Evolutionary conservation across 352 stramenopile genomes (phyloP).

Genomic region (Pythium periplocum): DNA sequence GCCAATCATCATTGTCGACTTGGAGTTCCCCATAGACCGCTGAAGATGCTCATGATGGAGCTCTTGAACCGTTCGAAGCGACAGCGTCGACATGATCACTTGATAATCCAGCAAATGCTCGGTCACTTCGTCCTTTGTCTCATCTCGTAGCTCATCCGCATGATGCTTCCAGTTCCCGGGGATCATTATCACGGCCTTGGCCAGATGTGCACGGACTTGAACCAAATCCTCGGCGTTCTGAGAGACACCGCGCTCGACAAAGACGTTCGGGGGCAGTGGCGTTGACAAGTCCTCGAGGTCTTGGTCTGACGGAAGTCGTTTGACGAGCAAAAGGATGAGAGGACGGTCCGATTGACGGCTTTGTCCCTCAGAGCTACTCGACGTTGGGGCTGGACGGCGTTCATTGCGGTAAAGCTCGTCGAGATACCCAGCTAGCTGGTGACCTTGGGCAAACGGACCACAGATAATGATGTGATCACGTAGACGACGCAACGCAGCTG

Average conservation of each 20-base stretch:
- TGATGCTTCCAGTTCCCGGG: constrained; percentile 39
- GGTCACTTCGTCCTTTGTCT: constrained; percentile 27
- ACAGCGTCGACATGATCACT: constrained; percentile 60
- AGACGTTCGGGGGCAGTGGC: constrained; percentile 34
- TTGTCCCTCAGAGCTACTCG: background rate
- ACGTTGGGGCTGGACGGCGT: background rate
- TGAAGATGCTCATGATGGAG: constrained; percentile 30
- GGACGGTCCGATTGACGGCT: constrained; percentile 4
- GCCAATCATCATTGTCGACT: background rate
- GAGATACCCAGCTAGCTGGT: constrained; percentile 38
- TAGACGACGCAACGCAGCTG: constrained; percentile 15
- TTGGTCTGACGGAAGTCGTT: constrained; percentile 23
- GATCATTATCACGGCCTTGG: constrained; percentile 41
- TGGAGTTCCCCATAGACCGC: background rate
- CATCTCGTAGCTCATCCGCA: constrained; percentile 29
- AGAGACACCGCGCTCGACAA: constrained; percentile 34
- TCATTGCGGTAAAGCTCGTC: constrained; percentile 35
- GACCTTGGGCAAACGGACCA: constrained; percentile 27
- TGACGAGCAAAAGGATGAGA: constrained; percentile 33
- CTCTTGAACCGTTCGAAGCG: constrained; percentile 33
- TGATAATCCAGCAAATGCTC: constrained; percentile 57
- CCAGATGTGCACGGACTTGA: constrained; percentile 34
- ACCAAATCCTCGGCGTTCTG: constrained; percentile 52
- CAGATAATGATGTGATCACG: constrained; percentile 42
- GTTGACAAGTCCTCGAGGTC: constrained; percentile 26